Evolutionary conservation across 768 basidiomycete species (phyloP).

Genomic region (Pisolithus tinctorius): DNA sequence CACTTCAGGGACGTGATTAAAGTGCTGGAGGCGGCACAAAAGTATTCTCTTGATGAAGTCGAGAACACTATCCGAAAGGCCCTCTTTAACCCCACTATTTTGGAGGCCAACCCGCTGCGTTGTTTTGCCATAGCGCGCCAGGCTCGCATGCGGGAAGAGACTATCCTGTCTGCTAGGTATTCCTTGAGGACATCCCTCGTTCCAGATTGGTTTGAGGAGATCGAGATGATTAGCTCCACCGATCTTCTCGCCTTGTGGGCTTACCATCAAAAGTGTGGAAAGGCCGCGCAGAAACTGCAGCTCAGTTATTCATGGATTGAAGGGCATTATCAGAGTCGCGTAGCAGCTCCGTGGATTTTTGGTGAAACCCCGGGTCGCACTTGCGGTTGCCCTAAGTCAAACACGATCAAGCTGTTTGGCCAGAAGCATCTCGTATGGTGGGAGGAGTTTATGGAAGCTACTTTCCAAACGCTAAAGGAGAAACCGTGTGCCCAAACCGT

Average conservation of each 20-base stretch:
- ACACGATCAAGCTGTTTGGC: neutral
- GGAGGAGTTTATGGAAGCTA: slow-evolving; percentile 14
- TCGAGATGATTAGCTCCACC: slow-evolving; percentile 18
- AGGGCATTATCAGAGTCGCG: slow-evolving; percentile 1
- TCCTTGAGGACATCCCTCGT: slow-evolving; percentile 21
- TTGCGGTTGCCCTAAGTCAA: neutral
- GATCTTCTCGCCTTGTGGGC: slow-evolving; percentile 19
- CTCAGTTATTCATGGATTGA: slow-evolving; percentile 9
- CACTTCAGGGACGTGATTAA: slow-evolving; percentile 2
- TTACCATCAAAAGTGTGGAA: slow-evolving; percentile 14
- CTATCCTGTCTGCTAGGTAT: slow-evolving; percentile 21
- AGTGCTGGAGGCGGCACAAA: slow-evolving; percentile 13
- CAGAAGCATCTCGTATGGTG: slow-evolving; percentile 10
- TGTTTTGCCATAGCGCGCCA: slow-evolving; percentile 27
- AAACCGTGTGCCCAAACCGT: slow-evolving; percentile 12
- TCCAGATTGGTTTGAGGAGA: slow-evolving; percentile 19
- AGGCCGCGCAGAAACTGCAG: slow-evolving; percentile 5
- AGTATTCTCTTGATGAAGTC: slow-evolving; percentile 12
- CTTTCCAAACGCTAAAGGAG: slow-evolving; percentile 9
- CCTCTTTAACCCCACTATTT: slow-evolving; percentile 12
- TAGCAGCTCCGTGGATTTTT: neutral
- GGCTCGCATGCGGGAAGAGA: slow-evolving; percentile 17
- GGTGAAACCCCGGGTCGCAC: neutral
- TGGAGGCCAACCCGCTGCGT: slow-evolving; percentile 19
- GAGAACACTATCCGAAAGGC: slow-evolving; percentile 14